Conservation (phyloP, 495 filamentous ascomycete species). For the Aspergillus diversus region DNA sequence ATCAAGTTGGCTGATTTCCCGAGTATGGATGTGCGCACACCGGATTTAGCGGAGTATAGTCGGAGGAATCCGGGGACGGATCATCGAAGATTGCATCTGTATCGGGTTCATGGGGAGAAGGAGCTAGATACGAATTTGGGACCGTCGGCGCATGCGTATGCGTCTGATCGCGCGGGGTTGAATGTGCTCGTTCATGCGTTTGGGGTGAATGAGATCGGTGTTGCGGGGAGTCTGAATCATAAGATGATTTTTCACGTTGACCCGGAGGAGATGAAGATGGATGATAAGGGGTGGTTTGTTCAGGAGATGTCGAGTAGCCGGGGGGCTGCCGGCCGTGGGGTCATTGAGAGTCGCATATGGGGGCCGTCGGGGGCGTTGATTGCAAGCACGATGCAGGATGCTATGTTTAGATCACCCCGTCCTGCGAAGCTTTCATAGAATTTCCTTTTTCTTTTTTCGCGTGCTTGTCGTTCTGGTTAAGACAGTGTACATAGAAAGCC, state of each 20-base stretch:
- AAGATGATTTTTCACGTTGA: conserved; percentile 13
- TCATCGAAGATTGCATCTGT: not conserved
- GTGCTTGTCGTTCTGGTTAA: too few relatives aligned
- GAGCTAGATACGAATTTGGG: conserved; percentile 1
- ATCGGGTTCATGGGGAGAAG: not conserved
- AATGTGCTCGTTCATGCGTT: conserved; percentile 7
- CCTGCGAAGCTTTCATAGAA: conserved; percentile 6
- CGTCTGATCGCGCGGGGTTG: conserved; percentile 9
- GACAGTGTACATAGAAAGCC: not conserved
- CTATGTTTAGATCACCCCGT: not conserved
- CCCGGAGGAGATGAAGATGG: conserved; percentile 9
- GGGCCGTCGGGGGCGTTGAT: conserved; percentile 9
- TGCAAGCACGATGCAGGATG: conserved; percentile 11
- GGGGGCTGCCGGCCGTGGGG: not conserved
- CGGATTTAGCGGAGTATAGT: conserved; percentile 8
- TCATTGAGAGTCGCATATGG: conserved; percentile 15
- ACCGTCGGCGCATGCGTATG: conserved; percentile 6
- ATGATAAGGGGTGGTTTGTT: conserved; percentile 11
- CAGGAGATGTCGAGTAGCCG: conserved; percentile 12
- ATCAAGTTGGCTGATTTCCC: conserved; percentile 8
- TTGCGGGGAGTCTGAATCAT: conserved; percentile 13
- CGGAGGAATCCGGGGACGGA: not conserved
- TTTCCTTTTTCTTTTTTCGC: not conserved
- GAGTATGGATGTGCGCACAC: conserved; percentile 8
- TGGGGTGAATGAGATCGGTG: not conserved